Evolutionary conservation across 2,329 filamentous ascomycete species (phyloP).

Genomic region (Intubia oerlemansii): DNA sequence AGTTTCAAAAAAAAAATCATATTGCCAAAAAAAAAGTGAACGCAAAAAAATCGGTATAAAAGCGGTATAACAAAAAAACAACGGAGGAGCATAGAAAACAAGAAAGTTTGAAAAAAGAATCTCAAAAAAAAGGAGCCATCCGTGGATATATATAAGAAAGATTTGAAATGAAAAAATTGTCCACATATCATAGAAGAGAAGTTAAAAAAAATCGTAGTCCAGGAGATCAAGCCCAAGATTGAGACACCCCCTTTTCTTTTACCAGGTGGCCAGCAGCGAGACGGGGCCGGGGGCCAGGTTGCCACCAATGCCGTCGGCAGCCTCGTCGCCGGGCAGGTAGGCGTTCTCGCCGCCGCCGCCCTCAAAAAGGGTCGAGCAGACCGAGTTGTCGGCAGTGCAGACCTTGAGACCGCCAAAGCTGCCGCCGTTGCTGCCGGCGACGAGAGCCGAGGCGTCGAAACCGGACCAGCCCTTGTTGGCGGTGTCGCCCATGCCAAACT

Average conservation of each 20-base stretch:
- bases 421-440: constrained; percentile 17
- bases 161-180: not conserved
- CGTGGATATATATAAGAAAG: not conserved
- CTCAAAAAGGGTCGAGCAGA: constrained; percentile 14
- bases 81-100: no score
- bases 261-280: constrained; percentile 7
- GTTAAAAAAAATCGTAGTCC: no score
- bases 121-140: no score
- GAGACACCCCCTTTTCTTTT: no score
- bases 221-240: no score
- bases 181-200: no score
- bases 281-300: constrained; percentile 12
- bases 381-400: constrained; percentile 16
- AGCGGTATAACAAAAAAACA: not conserved
- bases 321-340: constrained; percentile 15
- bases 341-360: constrained; percentile 14
- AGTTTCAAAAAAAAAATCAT: no score
- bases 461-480: constrained; percentile 27
- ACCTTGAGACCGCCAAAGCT: constrained; percentile 15
- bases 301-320: constrained; percentile 14
- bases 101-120: not conserved
- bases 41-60: not conserved
- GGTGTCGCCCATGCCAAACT: constrained; percentile 24
- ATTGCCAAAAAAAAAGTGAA: no score
- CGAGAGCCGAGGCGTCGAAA: constrained; percentile 27